Evolutionary conservation across 75 land plant species (phyloP).

Genomic region (Picea sitchensis): DNA sequence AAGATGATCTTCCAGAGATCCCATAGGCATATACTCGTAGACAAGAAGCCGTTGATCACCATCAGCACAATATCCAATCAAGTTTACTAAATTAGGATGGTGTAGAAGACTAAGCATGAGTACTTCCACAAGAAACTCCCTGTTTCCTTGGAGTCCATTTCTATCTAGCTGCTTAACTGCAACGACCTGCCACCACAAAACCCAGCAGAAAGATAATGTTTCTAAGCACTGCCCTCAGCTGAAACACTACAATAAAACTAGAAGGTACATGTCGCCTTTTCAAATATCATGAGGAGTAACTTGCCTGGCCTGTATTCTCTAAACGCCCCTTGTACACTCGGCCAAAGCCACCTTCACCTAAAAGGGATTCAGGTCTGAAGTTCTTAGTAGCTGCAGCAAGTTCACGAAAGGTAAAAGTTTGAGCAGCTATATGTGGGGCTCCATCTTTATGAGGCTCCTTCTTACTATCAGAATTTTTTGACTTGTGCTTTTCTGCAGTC

Average conservation of each 20-base stretch:
- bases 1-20: constrained; percentile 63
- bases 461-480: constrained; percentile 20
- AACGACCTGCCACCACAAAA: constrained; percentile 28
- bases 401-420: constrained; percentile 76
- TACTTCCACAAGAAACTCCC: constrained; percentile 64
- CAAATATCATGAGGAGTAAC: no score
- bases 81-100: constrained; percentile 61
- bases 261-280: no score
- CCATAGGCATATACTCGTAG: constrained; percentile 57
- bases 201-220: no score
- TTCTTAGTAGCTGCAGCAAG: constrained; percentile 57
- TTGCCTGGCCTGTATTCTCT: constrained; percentile 57
- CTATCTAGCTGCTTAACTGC: constrained; percentile 71
- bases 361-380: constrained; percentile 57
- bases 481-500: constrained; percentile 31
- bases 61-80: constrained; percentile 82
- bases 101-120: constrained; percentile 61
- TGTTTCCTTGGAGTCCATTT: constrained; percentile 65
- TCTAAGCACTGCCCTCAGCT: no score
- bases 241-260: no score
- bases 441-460: constrained; percentile 17
- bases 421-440: constrained; percentile 63
- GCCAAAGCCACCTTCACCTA: constrained; percentile 86
- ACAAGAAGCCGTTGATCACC: constrained; percentile 69
- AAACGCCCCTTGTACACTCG: constrained; percentile 66